Base-by-base conservation (phyloP, 495 filamentous ascomycete genomes). In the Penicillium cinerascens region DNA sequence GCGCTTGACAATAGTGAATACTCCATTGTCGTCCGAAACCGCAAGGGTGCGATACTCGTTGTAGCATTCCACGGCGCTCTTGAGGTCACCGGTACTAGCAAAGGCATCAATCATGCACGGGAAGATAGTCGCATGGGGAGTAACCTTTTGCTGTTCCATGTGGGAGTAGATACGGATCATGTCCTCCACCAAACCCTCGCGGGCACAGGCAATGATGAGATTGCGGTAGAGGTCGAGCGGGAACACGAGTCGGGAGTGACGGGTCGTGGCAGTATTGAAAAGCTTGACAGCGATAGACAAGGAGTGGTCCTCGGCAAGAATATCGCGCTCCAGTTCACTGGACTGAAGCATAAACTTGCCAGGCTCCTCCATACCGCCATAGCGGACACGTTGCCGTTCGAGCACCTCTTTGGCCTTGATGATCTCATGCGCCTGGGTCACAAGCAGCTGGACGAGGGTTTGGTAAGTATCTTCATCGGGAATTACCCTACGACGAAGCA, bases 101-200 rank as follows among this genome's bases (percentile, higher is more conserved):
- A 96, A 97, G 0, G 90, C 91, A 36, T 88, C 82, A 61, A 98
- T 97, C 89, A 98, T 95, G 13, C 84, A 79, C 2, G 89, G 83
- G 70, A 95, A 96, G 29, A 91, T 91, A 37, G 86, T 82, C 17
- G 89, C 84, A 53, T 82, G 82, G 0, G 92, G 88, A 13, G 78
- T 78, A 20, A 91, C 79, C 47, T 82, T 83, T 47, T 80, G 82
- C 39, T 76, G 68, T 66, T 96, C 91, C 89, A 97, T 92, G 65
- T 97, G 90, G 47, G 84, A 83, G 66, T 92, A 96, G 15, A 96
- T 73, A 27, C 83, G 82, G 44, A 93, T 80, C 93, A 97, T 97
- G 52, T 93, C 89, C 21, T 87, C 83, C 2, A 95, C 78, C 26
- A 81, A 82, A 15, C 86, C 85, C 51, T 87, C 76, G 54, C 86